Evolutionary conservation across 768 basidiomycete species (phyloP), one percentile per base, ranked within the genome.

Genomic region (Mrakia blollopis): DNA sequence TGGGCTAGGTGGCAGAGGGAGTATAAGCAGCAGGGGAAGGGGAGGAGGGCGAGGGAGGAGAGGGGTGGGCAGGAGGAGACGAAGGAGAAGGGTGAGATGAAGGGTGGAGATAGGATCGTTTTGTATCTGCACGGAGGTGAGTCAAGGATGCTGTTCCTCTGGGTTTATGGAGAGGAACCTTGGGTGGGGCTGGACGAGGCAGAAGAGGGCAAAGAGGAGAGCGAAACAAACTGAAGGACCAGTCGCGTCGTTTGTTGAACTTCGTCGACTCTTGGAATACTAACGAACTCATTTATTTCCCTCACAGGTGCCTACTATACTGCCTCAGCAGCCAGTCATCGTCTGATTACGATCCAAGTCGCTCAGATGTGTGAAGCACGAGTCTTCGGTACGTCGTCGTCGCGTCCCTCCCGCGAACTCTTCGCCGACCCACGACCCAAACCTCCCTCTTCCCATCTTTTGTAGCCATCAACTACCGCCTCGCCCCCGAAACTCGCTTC

Each of bases 401-500:
- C 18, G 13, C 7, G 30, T 28, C 25, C 39, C 10, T 39, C 37
- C 10, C 21, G n/a, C 65, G 7, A 3, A 8, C 11, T 44, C 37
- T 11, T n/a, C 23, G 5, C 1, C 65, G 37, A 18, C 32, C 32
- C 10, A 23, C 11, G 62, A n/a, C 23, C 28, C 28, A 18, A 63
- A 50, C 21, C 47, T 18, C 18, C 30, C 5, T 41, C 39, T 68
- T 21, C 23, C 18, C 65, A 44, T 13, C 3, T 68, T 23, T 39
- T 21, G 5, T 23, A 68, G 87, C 94, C 11, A 86, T 99, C 78
- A 94, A 97, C 82, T 99, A 99, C 84, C 92, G 96, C 16, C 87
- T 99, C 50, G 95, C 96, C 0, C 96, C 96, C 0, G 96, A 99
- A 84, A 94, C 94, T 7, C 88, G 88, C 61, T 99, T 98, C 83